Evolutionary conservation across 805 yeast species (phyloP).

Genomic region (Candida insectorum): DNA sequence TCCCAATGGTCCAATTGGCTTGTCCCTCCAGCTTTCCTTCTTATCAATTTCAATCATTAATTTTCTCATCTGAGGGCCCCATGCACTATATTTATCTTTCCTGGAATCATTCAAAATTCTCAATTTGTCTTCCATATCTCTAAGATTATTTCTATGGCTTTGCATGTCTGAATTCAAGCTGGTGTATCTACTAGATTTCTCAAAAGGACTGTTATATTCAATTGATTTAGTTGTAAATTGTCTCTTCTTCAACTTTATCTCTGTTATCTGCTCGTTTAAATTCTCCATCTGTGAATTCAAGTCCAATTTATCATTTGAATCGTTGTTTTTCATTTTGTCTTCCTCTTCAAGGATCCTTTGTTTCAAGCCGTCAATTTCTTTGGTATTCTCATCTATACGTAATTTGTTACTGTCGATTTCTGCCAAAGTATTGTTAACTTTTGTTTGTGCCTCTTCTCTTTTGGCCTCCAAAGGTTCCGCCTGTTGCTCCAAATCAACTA

Average conservation of each 20-base stretch:
- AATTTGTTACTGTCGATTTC: conserved; percentile 1
- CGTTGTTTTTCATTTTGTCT: conserved; percentile 11
- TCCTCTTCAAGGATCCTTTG: conserved; percentile 16
- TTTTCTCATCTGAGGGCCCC: conserved; percentile 44
- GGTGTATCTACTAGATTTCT: too few species aligned
- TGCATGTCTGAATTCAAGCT: conserved; percentile 8
- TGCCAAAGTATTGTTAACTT: background rate
- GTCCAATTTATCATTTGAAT: background rate
- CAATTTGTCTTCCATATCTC: conserved; percentile 6
- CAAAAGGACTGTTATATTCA: conserved; percentile 26
- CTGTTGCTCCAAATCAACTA: too few species aligned
- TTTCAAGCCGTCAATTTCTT: conserved; percentile 9
- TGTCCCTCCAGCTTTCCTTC: conserved; percentile 28
- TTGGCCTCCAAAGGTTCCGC: conserved; percentile 11
- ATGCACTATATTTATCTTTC: conserved; percentile 43
- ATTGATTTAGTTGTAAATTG: too few species aligned
- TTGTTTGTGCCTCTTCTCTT: background rate
- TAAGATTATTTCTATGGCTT: conserved; percentile 5
- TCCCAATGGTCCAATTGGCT: conserved; percentile 85
- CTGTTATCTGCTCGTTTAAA: conserved; percentile 4
- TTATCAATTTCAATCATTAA: conserved; percentile 42
- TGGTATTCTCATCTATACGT: conserved; percentile 2
- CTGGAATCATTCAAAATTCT: conserved; percentile 16
- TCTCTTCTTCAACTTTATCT: conserved; percentile 2
- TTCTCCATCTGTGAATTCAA: background rate